phyloP scores from a whole-genome alignment of 208 protist genomes.

The Acanthamoeba pearcei region DNA sequence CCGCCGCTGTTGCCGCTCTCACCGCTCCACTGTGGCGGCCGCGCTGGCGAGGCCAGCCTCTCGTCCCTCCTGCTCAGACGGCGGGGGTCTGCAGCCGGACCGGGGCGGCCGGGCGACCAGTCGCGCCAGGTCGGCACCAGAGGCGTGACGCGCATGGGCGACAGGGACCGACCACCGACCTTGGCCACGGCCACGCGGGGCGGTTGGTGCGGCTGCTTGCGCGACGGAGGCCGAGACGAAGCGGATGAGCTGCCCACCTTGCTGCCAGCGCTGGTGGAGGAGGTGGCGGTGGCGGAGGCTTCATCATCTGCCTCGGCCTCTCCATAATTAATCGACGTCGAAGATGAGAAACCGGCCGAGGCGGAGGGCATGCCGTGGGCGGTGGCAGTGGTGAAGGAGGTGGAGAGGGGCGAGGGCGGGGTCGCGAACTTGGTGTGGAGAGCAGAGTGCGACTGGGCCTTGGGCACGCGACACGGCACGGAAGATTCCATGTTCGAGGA shows the following conservation, averaged over 20 bases:
- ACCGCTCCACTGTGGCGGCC: neutral
- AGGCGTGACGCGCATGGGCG: neutral
- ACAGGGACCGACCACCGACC: neutral
- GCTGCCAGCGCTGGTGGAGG: neutral
- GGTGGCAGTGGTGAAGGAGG: neutral
- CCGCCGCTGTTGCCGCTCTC: neutral
- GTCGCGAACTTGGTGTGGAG: neutral
- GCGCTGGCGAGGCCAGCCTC: too few relatives aligned
- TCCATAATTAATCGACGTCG: slow-evolving; percentile 29
- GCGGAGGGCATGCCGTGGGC: neutral
- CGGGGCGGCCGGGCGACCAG: neutral
- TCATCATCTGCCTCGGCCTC: neutral
- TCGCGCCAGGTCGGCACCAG: neutral
- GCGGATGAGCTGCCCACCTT: neutral
- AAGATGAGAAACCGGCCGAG: neutral
- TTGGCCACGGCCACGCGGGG: neutral
- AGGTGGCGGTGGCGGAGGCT: neutral
- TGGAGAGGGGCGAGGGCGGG: neutral
- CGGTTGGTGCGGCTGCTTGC: neutral
- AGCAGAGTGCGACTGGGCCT: neutral
- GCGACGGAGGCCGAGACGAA: neutral
- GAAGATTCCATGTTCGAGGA: neutral
- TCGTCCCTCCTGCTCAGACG: too few relatives aligned
- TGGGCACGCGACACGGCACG: neutral
- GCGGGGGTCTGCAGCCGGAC: neutral